These are phyloP conservation scores for Limnanthes douglasii DNA, from an alignment of 345 rosid genomes.

Conservation along the genomic window DNA sequence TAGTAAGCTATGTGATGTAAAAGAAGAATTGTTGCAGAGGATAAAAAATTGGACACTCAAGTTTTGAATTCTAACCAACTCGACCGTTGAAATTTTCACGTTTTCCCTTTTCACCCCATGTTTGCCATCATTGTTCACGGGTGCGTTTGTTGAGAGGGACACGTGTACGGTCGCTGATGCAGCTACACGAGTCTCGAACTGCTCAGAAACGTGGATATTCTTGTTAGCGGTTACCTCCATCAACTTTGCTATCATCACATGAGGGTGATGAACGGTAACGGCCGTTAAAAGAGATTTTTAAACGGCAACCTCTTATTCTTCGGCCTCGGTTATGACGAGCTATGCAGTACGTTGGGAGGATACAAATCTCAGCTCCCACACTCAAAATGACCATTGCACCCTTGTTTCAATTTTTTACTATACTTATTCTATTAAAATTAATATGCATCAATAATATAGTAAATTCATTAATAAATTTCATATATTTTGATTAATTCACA, in stretches of 20 bases:
- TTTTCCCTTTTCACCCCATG: too few species aligned
- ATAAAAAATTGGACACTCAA: too few species aligned
- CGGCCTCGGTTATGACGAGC: conserved; percentile 3
- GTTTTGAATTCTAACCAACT: too few species aligned
- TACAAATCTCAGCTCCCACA: background rate
- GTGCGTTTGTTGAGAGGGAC: background rate
- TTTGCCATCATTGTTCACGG: too few species aligned
- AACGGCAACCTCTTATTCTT: background rate
- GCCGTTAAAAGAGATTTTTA: background rate
- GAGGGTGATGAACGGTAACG: background rate
- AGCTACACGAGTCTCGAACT: conserved; percentile 8
- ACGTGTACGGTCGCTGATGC: conserved; percentile 12
- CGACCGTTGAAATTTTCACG: too few species aligned
- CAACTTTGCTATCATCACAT: background rate
- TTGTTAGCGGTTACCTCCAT: background rate
- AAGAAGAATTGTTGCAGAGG: too few species aligned
- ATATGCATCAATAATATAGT: background rate
- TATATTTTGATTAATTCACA: too few species aligned
- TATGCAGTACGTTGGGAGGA: conserved; percentile 2
- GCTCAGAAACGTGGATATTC: background rate
- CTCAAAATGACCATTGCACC: background rate
- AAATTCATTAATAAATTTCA: background rate
- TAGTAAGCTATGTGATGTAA: too few species aligned
- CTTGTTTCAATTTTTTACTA: background rate
- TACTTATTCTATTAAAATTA: background rate